Conservation (phyloP, 2,329 filamentous ascomycete species). For the Sphaerulina populicola region DNA sequence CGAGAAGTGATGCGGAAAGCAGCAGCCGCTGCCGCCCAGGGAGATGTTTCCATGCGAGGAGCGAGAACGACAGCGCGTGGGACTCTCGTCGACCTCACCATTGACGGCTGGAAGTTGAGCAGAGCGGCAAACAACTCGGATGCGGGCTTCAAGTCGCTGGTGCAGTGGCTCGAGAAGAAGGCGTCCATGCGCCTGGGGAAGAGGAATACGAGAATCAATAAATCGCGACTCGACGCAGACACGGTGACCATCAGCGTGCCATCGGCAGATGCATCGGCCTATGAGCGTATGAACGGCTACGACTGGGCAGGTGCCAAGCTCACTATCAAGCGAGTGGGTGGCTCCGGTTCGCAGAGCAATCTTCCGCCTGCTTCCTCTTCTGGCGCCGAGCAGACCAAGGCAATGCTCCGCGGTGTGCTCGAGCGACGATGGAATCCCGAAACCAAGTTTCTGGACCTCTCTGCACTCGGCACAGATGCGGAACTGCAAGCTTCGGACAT, state of each 20-base stretch:
- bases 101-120: conserved; percentile 38
- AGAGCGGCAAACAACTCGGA: conserved; percentile 31
- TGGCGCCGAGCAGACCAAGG: conserved; percentile 49
- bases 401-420: conserved; percentile 63
- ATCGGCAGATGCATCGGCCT: conserved; percentile 30
- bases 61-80: conserved; percentile 1
- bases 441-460: conserved; percentile 72
- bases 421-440: conserved; percentile 62
- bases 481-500: conserved; percentile 66
- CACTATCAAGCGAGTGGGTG: conserved; percentile 30
- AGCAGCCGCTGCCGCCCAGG: conserved; percentile 26
- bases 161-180: conserved; percentile 37
- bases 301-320: conserved; percentile 36
- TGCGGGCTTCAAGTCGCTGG: conserved; percentile 32
- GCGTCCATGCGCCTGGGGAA: conserved; percentile 29
- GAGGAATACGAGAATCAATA: conserved; percentile 33
- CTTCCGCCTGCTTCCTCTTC: conserved; percentile 13
- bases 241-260: conserved; percentile 34
- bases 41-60: conserved; percentile 26
- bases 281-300: conserved; percentile 36
- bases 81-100: conserved; percentile 31
- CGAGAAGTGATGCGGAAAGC: conserved; percentile 29
- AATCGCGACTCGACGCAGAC: conserved; percentile 32
- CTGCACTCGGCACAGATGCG: conserved; percentile 63
- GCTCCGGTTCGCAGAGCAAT: conserved; percentile 10